phyloP scores from a whole-genome alignment of 2,329 filamentous ascomycete species.

The Aspergillus ochraceus region DNA sequence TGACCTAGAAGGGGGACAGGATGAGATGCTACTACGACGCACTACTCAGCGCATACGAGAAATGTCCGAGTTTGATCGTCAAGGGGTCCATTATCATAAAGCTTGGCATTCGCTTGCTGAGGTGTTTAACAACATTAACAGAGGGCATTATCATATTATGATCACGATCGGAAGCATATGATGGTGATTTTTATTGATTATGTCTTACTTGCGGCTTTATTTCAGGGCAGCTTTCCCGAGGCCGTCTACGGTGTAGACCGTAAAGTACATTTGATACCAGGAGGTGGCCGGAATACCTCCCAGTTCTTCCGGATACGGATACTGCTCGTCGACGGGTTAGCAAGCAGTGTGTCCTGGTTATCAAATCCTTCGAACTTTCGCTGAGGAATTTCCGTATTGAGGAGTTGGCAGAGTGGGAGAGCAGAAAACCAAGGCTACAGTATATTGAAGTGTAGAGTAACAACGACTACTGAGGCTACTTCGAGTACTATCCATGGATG shows the following conservation, averaged over 20 bases:
- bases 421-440: neutral
- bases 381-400: neutral
- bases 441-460: no score
- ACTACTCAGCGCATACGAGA: neutral
- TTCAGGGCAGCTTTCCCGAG: neutral
- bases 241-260: neutral
- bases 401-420: neutral
- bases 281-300: neutral
- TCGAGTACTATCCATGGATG: neutral
- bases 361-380: neutral
- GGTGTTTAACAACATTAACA: neutral
- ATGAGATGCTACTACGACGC: neutral
- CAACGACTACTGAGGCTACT: neutral
- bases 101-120: slow-evolving; percentile 15
- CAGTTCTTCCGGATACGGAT: neutral
- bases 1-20: neutral
- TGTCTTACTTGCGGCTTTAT: neutral
- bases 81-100: slow-evolving; percentile 13
- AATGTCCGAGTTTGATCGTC: neutral
- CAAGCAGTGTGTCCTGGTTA: neutral
- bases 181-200: neutral
- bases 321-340: neutral
- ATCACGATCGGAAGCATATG: neutral
- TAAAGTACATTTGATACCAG: neutral
- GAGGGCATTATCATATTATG: neutral